Percentiles rank a stretch among this genome's conserved stretches.
These are phyloP conservation scores for Candida neerlandica DNA, from an alignment of 1,139 yeast species.

Conservation along the genomic window DNA sequence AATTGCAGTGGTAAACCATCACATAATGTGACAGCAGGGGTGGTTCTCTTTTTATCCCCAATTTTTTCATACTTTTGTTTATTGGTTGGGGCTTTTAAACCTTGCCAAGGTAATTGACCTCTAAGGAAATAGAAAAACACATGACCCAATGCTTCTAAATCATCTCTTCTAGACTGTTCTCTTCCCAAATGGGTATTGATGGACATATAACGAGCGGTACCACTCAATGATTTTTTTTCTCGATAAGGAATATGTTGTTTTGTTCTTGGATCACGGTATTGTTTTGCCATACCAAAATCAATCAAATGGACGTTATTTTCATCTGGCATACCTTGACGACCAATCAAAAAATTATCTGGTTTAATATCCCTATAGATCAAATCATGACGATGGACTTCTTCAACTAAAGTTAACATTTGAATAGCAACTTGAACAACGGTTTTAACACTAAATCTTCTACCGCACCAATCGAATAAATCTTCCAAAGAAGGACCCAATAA, in stretches of 20 bases:
- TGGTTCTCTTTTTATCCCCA: conserved; percentile 90
- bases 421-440: conserved; percentile 90
- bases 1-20: conserved; percentile 84
- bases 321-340: conserved; percentile 58
- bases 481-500: conserved; percentile 93
- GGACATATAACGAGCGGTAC: conserved; percentile 97
- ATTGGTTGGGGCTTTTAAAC: conserved; percentile 96
- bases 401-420: conserved; percentile 88
- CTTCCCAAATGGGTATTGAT: conserved; percentile 96
- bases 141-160: conserved; percentile 92
- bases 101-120: conserved; percentile 98
- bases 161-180: conserved; percentile 95
- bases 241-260: conserved; percentile 96
- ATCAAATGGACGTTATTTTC: conserved; percentile 64
- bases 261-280: conserved; percentile 92
- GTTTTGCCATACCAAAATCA: conserved; percentile 98
- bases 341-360: conserved; percentile 92
- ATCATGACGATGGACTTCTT: conserved; percentile 86
- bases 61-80: conserved; percentile 95
- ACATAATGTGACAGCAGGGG: conserved; percentile 77
- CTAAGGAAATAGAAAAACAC: conserved; percentile 91
- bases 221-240: conserved; percentile 90
- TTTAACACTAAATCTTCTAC: conserved; percentile 81
- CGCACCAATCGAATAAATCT: conserved; percentile 98
- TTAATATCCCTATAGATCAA: conserved; percentile 92